Evolutionary conservation across 2,329 filamentous ascomycete species (phyloP).

Genomic region (Lecanicillium sp.): DNA sequence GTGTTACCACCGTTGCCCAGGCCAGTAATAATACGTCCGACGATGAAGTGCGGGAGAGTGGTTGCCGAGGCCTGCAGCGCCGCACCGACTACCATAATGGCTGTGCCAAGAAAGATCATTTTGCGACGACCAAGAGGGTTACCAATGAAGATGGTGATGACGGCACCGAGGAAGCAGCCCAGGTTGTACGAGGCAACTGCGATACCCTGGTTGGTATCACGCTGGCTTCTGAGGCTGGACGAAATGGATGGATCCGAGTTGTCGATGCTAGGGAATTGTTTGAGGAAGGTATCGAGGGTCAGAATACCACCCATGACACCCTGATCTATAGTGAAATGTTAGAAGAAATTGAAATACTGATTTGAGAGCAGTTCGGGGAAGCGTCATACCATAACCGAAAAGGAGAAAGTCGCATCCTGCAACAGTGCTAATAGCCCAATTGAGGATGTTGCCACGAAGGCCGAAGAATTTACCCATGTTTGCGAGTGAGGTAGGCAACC

Average conservation of each 20-base stretch:
- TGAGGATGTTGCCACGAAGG: constrained; percentile 56
- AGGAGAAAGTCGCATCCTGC: constrained; percentile 66
- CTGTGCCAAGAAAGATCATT: constrained; percentile 52
- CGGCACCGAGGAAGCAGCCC: constrained; percentile 56
- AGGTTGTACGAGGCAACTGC: constrained; percentile 49
- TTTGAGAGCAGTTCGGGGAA: not conserved
- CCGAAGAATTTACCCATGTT: constrained; percentile 47
- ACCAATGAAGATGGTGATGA: constrained; percentile 59
- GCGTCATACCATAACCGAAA: constrained; percentile 42
- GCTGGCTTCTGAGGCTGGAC: constrained; percentile 26
- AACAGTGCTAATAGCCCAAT: constrained; percentile 61
- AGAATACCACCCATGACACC: constrained; percentile 71
- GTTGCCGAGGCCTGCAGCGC: constrained; percentile 51
- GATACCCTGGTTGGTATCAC: constrained; percentile 47
- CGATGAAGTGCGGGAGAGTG: constrained; percentile 45
- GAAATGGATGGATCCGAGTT: constrained; percentile 25
- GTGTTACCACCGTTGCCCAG: constrained; percentile 51
- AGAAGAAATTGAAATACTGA: not conserved
- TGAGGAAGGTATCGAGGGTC: constrained; percentile 54
- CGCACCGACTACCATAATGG: constrained; percentile 51
- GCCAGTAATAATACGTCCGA: constrained; percentile 51
- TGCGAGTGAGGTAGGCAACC: not conserved
- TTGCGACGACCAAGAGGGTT: constrained; percentile 52
- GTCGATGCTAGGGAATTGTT: constrained; percentile 47
- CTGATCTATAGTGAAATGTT: constrained; percentile 50